A percentile compares a stretch with the other conserved stretches of the same genome.
Conservation (phyloP, 2,329 filamentous ascomycete genomes). For the Aureobasidium sp. region DNA sequence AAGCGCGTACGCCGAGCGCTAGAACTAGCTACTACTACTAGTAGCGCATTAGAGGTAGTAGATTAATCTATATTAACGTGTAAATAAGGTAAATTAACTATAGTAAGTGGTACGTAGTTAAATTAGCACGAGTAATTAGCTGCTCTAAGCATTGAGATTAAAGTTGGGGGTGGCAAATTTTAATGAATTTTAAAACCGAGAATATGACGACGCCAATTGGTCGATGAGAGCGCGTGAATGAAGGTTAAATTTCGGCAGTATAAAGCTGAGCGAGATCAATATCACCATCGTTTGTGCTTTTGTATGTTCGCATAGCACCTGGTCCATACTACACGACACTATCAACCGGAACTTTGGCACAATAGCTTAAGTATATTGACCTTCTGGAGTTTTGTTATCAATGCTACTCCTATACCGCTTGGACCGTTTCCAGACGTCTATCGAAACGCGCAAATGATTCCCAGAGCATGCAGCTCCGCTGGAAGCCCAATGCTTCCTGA, state of each 20-base stretch:
- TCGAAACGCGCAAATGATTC: neutral
- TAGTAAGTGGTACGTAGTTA: no score
- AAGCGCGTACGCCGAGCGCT: no score
- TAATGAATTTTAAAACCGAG: no score
- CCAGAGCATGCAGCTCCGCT: neutral
- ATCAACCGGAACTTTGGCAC: neutral
- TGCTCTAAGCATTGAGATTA: no score
- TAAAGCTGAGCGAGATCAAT: neutral
- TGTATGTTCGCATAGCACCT: neutral
- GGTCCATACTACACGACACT: neutral
- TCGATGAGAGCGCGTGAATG: no score
- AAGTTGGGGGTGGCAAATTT: no score
- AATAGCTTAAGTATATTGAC: neutral
- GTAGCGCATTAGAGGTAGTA: no score
- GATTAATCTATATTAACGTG: no score
- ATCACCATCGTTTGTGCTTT: neutral
- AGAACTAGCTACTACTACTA: no score
- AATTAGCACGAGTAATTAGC: no score
- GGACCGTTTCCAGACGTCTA: neutral
- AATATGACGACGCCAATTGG: neutral
- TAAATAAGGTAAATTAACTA: no score
- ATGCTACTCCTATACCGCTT: neutral
- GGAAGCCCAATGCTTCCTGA: neutral
- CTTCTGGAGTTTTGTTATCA: neutral
- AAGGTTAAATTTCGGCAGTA: neutral